Evolutionary conservation across 352 stramenopile genomes (phyloP).

Genomic region (Globisporangium perplexum): DNA sequence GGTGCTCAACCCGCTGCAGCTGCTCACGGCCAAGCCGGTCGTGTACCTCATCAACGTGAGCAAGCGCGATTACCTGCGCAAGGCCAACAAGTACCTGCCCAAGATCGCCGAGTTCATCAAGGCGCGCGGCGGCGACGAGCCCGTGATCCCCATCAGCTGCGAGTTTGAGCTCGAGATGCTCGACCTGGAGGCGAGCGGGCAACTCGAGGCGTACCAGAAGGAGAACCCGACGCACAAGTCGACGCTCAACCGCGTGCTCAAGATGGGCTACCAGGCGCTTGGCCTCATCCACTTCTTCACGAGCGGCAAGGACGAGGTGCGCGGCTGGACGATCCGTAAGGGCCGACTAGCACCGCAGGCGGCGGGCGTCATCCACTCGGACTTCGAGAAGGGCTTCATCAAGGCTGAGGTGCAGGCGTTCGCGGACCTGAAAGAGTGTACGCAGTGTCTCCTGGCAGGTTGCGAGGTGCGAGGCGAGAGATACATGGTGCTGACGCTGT

Average conservation of each 20-base stretch:
- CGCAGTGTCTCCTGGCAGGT: not conserved
- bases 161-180: slow-evolving; percentile 97
- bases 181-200: slow-evolving; percentile 69
- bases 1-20: slow-evolving; percentile 89
- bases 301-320: slow-evolving; percentile 94
- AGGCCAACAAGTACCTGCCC: slow-evolving; percentile 97
- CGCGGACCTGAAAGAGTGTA: slow-evolving; percentile 87
- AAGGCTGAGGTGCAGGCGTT: slow-evolving; percentile 89
- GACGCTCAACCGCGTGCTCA: slow-evolving; percentile 96
- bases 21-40: slow-evolving; percentile 93
- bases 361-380: slow-evolving; percentile 98
- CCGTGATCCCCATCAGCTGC: slow-evolving; percentile 97
- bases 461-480: no score
- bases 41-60: slow-evolving; percentile 99
- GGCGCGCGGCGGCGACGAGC: slow-evolving; percentile 92
- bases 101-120: slow-evolving; percentile 98
- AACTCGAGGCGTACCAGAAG: slow-evolving; percentile 68
- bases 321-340: slow-evolving; percentile 99
- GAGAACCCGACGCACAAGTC: slow-evolving; percentile 86
- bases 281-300: slow-evolving; percentile 99
- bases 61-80: slow-evolving; percentile 98
- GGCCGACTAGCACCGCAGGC: slow-evolving; percentile 95
- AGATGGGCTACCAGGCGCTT: slow-evolving; percentile 96
- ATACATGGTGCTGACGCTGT: not conserved
- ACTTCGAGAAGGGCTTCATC: slow-evolving; percentile 99